Evolutionary conservation across 129 eudicot genomes (phyloP), one percentile per base, ranked within the genome.

Genomic region (Chrysanthemum seticuspe): DNA sequence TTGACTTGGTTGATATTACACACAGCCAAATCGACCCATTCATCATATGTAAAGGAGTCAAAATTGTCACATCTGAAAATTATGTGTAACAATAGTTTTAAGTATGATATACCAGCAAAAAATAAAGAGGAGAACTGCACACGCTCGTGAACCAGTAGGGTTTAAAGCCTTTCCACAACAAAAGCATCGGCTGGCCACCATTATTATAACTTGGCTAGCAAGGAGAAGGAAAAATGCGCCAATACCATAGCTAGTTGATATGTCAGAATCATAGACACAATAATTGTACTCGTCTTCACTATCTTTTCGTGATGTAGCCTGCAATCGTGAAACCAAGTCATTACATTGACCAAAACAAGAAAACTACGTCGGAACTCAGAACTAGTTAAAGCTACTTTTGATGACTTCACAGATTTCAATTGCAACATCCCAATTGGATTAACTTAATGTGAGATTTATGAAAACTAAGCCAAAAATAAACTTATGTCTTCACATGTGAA

Each of bases 131-230:
- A 88, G 8, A 56, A 91, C 76, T 0, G 97, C 88, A 63, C 88
- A 84, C 71, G 88, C 85, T 65, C 97, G 72, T 6, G 99, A 88
- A 67, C 99, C 96, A 8, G 90, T 86, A 21, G 99, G 97, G 52
- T 81, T 86, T 62, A 88, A 81, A 48, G 94, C 88, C 80, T 79
- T 86, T 16, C 99, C 99, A 76, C 96, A 94, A 61, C 99, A 94
- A 77, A 94, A 86, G 82, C 99, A 94, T 74, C 83, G 84, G 80
- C 93, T 94, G 21, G 89, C 93, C 54, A 88, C 81, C 91, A 94
- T 86, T 74, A 90, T 83, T 53, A 90, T 57, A 1, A 85, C 63
- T 71, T 90, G 99, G 56, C 97, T 87, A 15, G 86, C 87, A 82
- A 90, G 14, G 18, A 94, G 96, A 81, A 94, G 79, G 27, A 88